These are phyloP conservation scores for Jaenimonas drosophilae DNA, from an alignment of 208 protist species.

Conservation along the genomic window DNA sequence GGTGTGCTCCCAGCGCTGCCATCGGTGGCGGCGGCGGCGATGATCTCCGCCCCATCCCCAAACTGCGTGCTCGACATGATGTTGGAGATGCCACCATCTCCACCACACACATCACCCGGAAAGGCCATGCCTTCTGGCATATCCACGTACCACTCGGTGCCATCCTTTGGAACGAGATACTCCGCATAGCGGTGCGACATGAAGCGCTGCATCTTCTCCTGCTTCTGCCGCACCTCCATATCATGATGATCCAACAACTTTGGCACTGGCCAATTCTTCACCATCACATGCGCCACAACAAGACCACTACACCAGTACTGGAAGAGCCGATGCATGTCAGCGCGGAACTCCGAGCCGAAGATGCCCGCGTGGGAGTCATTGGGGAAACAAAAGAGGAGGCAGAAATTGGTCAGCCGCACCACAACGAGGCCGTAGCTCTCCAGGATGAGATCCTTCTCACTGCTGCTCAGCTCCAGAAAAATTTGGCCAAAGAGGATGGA, in stretches of 20 bases:
- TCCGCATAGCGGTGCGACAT: too few relatives aligned
- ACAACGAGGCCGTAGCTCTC: slow-evolving; percentile 32
- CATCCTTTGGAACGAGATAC: too few relatives aligned
- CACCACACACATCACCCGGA: background rate
- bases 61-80: background rate
- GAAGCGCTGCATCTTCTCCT: background rate
- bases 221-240: background rate
- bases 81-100: background rate
- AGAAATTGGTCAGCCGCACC: slow-evolving; percentile 48
- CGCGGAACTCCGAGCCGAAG: slow-evolving; percentile 54
- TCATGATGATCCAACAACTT: too few relatives aligned
- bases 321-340: slow-evolving; percentile 58
- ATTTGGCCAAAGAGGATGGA: slow-evolving; percentile 19
- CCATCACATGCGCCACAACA: slow-evolving; percentile 44
- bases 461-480: slow-evolving; percentile 13
- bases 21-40: too few relatives aligned
- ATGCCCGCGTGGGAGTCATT: slow-evolving; percentile 64
- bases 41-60: background rate
- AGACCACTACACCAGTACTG: slow-evolving; percentile 76
- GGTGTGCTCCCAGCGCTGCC: too few relatives aligned
- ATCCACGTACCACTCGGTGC: too few relatives aligned
- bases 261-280: slow-evolving; percentile 50
- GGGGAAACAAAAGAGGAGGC: slow-evolving; percentile 58
- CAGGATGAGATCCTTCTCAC: slow-evolving; percentile 51
- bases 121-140: too few relatives aligned